These are phyloP conservation scores for Aspergillus taichungensis DNA, from an alignment of 495 filamentous ascomycete genomes.

Conservation along the genomic window DNA sequence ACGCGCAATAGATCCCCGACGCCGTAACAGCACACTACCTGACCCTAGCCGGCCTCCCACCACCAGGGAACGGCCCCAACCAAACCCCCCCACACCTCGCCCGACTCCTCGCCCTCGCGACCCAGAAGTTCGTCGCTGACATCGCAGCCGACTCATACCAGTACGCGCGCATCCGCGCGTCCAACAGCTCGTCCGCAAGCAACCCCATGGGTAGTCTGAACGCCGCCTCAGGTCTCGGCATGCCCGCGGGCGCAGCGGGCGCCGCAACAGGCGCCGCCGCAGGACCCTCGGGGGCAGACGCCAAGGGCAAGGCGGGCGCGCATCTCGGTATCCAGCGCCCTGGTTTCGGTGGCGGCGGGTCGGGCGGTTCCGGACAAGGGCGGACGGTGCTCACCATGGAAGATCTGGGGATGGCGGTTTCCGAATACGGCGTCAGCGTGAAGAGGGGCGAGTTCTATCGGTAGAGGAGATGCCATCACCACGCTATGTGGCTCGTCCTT, in stretches of 20 bases:
- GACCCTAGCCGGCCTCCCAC: conserved; percentile 85
- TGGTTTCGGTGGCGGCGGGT: conserved; percentile 87
- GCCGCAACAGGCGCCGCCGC: conserved; percentile 41
- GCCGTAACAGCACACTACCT: conserved; percentile 98
- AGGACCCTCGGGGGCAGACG: conserved; percentile 44
- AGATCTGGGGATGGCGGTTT: conserved; percentile 93
- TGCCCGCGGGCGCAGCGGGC: conserved; percentile 48
- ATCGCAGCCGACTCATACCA: conserved; percentile 97
- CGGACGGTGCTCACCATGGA: conserved; percentile 97
- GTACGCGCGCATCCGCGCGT: conserved; percentile 86
- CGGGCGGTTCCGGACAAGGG: conserved; percentile 75
- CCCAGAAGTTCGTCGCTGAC: conserved; percentile 96
- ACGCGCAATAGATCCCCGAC: conserved; percentile 71
- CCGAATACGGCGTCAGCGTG: conserved; percentile 94
- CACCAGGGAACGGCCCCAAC: conserved; percentile 69
- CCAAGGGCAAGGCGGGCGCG: conserved; percentile 56
- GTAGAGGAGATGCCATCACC: conserved; percentile 29
- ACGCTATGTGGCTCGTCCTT: too few relatives aligned
- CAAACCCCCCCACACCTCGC: conserved; percentile 81
- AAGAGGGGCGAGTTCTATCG: conserved; percentile 97
- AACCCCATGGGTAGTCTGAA: conserved; percentile 84
- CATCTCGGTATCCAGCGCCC: conserved; percentile 82
- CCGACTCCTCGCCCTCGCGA: conserved; percentile 87
- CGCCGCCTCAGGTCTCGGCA: conserved; percentile 62
- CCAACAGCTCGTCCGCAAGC: conserved; percentile 72